Conservation (phyloP, 2,329 filamentous ascomycete species). For the Cryphonectria carpinicola region DNA sequence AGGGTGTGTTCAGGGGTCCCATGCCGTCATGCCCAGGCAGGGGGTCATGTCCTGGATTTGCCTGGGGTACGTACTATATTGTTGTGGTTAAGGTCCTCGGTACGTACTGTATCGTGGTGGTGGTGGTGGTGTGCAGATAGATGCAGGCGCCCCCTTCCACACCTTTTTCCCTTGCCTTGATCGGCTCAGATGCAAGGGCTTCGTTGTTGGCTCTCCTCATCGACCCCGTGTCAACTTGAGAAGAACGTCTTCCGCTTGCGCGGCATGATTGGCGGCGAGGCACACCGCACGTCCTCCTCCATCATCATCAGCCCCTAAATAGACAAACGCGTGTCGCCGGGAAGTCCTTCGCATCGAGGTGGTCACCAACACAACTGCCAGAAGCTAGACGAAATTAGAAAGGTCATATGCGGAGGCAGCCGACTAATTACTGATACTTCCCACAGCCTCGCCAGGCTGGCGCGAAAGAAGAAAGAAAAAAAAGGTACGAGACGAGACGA, state of each 20-base stretch:
- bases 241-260: background rate
- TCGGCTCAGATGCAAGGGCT: background rate
- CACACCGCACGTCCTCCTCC: background rate
- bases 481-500: conserved; percentile 10
- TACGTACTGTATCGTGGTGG: background rate
- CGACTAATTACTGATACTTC: conserved; percentile 10
- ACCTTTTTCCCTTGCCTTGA: background rate
- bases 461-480: background rate
- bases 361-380: conserved; percentile 10
- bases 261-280: conserved; percentile 35
- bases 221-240: background rate
- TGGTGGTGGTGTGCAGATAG: background rate
- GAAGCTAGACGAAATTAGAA: conserved; percentile 19
- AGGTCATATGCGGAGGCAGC: conserved; percentile 19
- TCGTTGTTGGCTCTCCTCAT: background rate
- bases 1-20: conserved; percentile 22
- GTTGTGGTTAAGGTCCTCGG: too few relatives aligned
- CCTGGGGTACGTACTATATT: too few relatives aligned
- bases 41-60: background rate
- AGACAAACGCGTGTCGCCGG: conserved; percentile 13
- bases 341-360: conserved; percentile 19
- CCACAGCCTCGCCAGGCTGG: conserved; percentile 18
- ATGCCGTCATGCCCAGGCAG: conserved; percentile 20
- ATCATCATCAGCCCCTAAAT: background rate
- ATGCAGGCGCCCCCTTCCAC: background rate